These are phyloP conservation scores for Sicyos baderoa DNA, from an alignment of 306 rosid genomes.

Conservation along the genomic window DNA sequence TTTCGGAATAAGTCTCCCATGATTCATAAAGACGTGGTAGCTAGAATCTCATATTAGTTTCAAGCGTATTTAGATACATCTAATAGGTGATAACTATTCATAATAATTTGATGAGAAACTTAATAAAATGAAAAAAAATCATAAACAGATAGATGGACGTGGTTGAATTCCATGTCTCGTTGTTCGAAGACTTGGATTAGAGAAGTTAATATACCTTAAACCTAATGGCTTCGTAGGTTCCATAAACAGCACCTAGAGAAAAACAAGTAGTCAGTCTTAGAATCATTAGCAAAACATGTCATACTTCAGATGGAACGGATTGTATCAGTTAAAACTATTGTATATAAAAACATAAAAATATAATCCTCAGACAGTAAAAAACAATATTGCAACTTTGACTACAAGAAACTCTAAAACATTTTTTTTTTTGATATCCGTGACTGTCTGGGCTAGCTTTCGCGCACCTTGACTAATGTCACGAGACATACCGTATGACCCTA, in stretches of 20 bases:
- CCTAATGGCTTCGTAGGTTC: conserved; percentile 76
- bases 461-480: no score
- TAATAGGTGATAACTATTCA: no score
- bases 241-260: conserved; percentile 70
- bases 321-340: neutral
- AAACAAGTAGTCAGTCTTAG: conserved; percentile 11
- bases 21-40: neutral
- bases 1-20: neutral
- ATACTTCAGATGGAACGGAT: neutral
- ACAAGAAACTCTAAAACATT: neutral
- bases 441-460: no score
- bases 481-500: no score
- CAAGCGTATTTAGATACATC: no score
- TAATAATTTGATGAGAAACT: neutral
- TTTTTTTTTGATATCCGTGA: no score
- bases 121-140: neutral
- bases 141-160: neutral
- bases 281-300: neutral
- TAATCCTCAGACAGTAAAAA: no score
- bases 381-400: neutral
- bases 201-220: conserved; percentile 47
- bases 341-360: no score
- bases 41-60: neutral
- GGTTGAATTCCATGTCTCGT: neutral
- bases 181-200: conserved; percentile 8